Evolutionary conservation across 345 rosid species (phyloP), one percentile per base, ranked within the genome.

Genomic region (Carallia brachiata): DNA sequence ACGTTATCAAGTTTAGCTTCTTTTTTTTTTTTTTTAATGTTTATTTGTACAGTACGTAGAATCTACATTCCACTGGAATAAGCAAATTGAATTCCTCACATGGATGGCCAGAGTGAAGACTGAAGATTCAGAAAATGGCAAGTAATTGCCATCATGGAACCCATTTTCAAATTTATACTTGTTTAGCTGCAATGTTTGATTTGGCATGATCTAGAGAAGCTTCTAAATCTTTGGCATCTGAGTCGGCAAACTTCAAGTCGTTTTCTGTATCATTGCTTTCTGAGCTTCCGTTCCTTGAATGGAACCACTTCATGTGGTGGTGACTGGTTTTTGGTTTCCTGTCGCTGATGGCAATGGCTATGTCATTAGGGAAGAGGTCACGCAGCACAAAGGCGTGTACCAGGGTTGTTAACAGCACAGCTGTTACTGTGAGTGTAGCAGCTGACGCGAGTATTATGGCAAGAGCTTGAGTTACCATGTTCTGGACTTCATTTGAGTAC

Each of bases 291-390:
- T 55, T 73, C 62, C 78, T 74, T 2, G 76, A 6, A 75, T 84
- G 81, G 55, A 88, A 73, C 91, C 93, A 87, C 75, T 69, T 83
- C 77, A 39, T 82, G 63, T 68, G 70, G 16, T 68, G 70, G 16
- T 56, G 73, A 19, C 56, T 69, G 18, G 72, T 67, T 72, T 83
- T 84, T 9, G 84, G 88, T 70, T 73, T 88, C 73, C 76, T 81
- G 48, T 82, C 72, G 54, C 88, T 84, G 61, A 90, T 90, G 61
- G 97, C 93, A 62, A 90, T 88, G 69, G 82, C 89, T 2, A 88
- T 84, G 84, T 88, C 97, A 34, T 88, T 86, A 19, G 83, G 83
- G 79, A 82, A 82, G 62, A 82, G 82, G 77, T 82, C 77, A 8
- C 63, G 60, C 31, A 71, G 73, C 54, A 75, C 79, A 40, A 82